Base-by-base conservation (phyloP, 768 basidiomycete species). In the Podaxis sp. region DNA sequence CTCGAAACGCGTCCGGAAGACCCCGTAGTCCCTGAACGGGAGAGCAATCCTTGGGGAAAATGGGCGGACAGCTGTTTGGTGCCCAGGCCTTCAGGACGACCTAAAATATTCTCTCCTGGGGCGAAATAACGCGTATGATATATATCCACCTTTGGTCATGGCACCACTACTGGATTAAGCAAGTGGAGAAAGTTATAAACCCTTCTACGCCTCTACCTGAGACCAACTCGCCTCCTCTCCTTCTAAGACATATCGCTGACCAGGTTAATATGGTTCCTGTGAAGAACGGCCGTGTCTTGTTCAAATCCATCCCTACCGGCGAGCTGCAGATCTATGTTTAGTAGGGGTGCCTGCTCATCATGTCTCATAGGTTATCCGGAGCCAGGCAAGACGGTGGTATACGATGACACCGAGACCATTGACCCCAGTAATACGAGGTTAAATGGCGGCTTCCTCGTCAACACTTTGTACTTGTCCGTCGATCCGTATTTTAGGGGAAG, bases 401-500 rank as follows among this genome's bases (percentile, higher is more conserved):
- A 77, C 57, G 80, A 82, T 64, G 69, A 61, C 0, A 76, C 67
- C 17, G 68, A 75, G 57, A 75, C 70, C 1, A 82, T 85, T 63
- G 82, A 84, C 65, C 61, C 79, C 8, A 79, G 80, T 1, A 74
- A 59, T 40, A 74, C 76, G 0, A 67, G 72, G 0, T 67, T 80
- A 53, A 67, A 79, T 29, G 76, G 78, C 0, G 77, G 78, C 0
- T 65, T 79, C 53, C 66, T 84, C 27, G 62, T 81, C 63, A 84
- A 82, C 69, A 77, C 75, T 0, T 71, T 83, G 13, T 71, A 74
- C 4, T 65, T 84, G 15, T 78, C 78, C 15, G 67, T 83, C 43
- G 84, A 84, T 55, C 82, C 82, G 0, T 81, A 79, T 64, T 27
- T 81, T 63, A 64, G 77, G 15, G 72, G 73, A 9, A 64, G 67